phyloP scores from a whole-genome alignment of 495 filamentous ascomycete species.

The Neurospora sp. region DNA sequence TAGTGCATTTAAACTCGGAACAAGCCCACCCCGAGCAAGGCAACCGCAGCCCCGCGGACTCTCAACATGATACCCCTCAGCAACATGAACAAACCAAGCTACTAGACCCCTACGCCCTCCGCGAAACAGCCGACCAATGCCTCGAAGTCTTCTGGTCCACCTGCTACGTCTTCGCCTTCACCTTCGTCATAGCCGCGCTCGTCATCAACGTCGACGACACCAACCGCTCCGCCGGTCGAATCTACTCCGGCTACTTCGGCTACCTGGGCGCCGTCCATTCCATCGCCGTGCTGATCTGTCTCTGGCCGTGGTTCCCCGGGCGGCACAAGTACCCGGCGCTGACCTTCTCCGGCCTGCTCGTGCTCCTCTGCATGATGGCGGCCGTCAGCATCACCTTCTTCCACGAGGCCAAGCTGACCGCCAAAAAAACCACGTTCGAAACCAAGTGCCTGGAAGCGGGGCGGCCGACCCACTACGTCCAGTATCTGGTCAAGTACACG shows the following conservation, averaged over 20 bases:
- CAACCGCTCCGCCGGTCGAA: neutral
- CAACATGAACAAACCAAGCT: neutral
- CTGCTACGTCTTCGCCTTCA: neutral
- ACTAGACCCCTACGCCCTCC: neutral
- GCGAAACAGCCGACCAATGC: neutral
- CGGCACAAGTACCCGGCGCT: neutral
- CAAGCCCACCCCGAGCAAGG: neutral
- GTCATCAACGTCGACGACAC: neutral
- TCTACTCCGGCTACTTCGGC: constrained; percentile 53
- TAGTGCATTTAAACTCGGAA: neutral
- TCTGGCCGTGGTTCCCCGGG: neutral
- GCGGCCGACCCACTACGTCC: neutral
- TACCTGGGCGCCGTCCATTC: constrained; percentile 77
- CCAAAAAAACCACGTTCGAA: neutral
- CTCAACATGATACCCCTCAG: neutral
- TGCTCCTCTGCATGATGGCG: neutral
- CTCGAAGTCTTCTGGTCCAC: neutral
- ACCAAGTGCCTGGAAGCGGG: neutral
- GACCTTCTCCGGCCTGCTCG: neutral
- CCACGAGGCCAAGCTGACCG: neutral
- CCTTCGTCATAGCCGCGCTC: neutral
- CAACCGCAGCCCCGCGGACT: neutral
- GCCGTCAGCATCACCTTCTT: neutral
- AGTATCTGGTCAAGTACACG: neutral
- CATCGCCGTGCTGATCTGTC: constrained; percentile 52